These are phyloP conservation scores for Syzygium jambos DNA, from an alignment of 345 rosid species.

Conservation along the genomic window DNA sequence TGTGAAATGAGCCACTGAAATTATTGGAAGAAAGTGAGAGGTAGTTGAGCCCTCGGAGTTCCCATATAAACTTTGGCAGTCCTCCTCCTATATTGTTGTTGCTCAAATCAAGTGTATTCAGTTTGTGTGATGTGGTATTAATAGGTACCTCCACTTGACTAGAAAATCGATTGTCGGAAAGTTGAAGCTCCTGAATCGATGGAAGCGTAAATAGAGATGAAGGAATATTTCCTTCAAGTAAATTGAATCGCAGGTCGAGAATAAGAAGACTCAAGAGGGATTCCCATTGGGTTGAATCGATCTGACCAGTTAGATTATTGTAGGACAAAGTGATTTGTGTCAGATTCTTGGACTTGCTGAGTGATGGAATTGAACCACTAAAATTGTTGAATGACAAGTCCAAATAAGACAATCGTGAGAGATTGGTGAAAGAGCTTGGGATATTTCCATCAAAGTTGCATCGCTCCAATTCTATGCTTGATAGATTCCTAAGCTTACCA, in stretches of 20 bases:
- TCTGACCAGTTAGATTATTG: constrained; percentile 6
- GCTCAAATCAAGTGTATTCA: constrained; percentile 20
- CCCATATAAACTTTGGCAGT: constrained; percentile 11
- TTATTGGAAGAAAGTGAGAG: constrained; percentile 32
- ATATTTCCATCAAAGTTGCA: constrained; percentile 17
- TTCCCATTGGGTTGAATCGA: constrained; percentile 15
- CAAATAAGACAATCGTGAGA: constrained; percentile 10
- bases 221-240: constrained; percentile 20
- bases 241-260: constrained; percentile 10
- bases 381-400: constrained; percentile 17
- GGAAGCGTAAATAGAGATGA: constrained; percentile 6
- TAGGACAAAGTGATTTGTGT: fast-evolving
- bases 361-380: constrained; percentile 20
- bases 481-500: constrained; percentile 4
- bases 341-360: constrained; percentile 4
- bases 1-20: constrained; percentile 18
- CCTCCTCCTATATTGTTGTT: constrained; percentile 23
- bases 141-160: constrained; percentile 5
- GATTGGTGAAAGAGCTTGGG: constrained; percentile 1
- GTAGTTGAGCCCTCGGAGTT: constrained; percentile 7
- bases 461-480: background rate
- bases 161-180: background rate
- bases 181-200: background rate
- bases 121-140: background rate
- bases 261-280: constrained; percentile 6